phyloP scores from a whole-genome alignment of 768 basidiomycete species.

The Phylloporus rhodoxanthus region DNA sequence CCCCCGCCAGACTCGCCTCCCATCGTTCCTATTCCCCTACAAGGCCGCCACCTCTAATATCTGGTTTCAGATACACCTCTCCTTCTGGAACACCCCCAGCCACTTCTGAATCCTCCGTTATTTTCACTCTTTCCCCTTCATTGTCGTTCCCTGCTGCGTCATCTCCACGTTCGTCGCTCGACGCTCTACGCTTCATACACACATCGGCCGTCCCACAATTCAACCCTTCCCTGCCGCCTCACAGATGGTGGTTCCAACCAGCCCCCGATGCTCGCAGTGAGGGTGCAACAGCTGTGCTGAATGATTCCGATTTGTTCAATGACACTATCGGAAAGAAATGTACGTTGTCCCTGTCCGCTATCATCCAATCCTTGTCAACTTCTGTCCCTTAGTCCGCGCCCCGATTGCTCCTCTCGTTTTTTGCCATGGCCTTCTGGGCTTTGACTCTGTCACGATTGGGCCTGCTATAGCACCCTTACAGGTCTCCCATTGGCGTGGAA shows the following conservation, averaged over 20 bases:
- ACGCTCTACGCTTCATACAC: conserved; percentile 47
- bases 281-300: conserved; percentile 39
- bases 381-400: conserved; percentile 50
- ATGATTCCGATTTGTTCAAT: conserved; percentile 41
- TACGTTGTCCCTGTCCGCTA: conserved; percentile 30
- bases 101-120: conserved; percentile 18
- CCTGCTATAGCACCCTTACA: conserved; percentile 72
- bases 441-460: conserved; percentile 78
- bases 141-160: conserved; percentile 21
- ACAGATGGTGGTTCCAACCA: conserved; percentile 49
- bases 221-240: conserved; percentile 16
- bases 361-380: conserved; percentile 1
- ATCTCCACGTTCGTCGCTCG: conserved; percentile 45
- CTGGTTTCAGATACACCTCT: conserved; percentile 52
- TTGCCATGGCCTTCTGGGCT: conserved; percentile 91
- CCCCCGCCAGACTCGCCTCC: conserved; percentile 38
- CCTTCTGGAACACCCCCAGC: conserved; percentile 56
- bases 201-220: conserved; percentile 26
- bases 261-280: conserved; percentile 37
- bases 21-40: conserved; percentile 29
- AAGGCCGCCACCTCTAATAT: conserved; percentile 48
- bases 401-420: conserved; percentile 87
- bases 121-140: conserved; percentile 10
- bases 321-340: conserved; percentile 54
- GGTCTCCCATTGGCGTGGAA: conserved; percentile 95